These are phyloP conservation scores for Ambrosiella beaveri DNA, from an alignment of 2,329 filamentous ascomycete genomes.

Conservation along the genomic window DNA sequence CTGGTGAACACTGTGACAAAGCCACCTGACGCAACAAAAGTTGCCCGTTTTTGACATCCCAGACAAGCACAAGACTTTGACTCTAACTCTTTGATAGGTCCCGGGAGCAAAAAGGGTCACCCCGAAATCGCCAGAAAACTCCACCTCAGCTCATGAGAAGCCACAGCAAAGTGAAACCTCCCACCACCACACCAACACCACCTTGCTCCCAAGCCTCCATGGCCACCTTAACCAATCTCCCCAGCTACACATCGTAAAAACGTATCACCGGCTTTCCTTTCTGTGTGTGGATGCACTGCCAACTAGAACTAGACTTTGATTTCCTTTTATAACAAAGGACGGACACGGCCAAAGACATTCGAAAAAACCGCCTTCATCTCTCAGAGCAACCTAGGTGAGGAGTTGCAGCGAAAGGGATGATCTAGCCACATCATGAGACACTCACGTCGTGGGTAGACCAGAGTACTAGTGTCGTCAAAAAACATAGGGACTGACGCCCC, in stretches of 20 bases:
- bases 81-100: slow-evolving; percentile 81
- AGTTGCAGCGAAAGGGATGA: slow-evolving; percentile 22
- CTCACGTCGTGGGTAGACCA: slow-evolving; percentile 17
- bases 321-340: slow-evolving; percentile 54
- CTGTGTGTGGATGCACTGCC: slow-evolving; percentile 73
- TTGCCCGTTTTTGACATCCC: slow-evolving; percentile 17
- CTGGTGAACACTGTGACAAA: not conserved
- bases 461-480: slow-evolving; percentile 30
- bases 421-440: slow-evolving; percentile 16
- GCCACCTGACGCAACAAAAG: not conserved
- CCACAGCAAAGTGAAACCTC: not conserved
- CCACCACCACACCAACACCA: not conserved
- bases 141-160: not conserved
- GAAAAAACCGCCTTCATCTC: slow-evolving; percentile 49
- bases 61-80: slow-evolving; percentile 91
- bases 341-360: slow-evolving; percentile 79
- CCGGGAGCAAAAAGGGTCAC: slow-evolving; percentile 26
- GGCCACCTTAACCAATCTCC: not conserved
- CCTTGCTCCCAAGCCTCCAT: not conserved
- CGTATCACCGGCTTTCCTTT: slow-evolving; percentile 24
- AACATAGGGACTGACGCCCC: slow-evolving; percentile 25
- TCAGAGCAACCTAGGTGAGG: slow-evolving; percentile 9
- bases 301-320: slow-evolving; percentile 86
- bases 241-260: not conserved
- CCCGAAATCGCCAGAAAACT: not conserved